These are phyloP conservation scores for Cruciata laevipes DNA, from an alignment of 257 asterid species.

Conservation along the genomic window DNA sequence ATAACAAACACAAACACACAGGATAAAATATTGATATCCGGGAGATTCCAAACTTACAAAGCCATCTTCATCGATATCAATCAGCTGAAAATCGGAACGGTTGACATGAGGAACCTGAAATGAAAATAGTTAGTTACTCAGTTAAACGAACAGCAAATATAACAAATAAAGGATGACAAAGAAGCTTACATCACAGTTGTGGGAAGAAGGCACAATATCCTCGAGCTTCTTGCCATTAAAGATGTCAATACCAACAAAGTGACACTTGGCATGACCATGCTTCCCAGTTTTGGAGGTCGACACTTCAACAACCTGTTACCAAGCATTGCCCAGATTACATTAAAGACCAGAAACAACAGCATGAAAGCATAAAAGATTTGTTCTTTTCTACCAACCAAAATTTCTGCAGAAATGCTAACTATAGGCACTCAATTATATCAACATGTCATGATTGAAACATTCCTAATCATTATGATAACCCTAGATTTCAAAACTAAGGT, in stretches of 20 bases:
- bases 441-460: neutral
- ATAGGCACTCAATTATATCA: neutral
- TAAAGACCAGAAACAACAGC: neutral
- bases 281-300: conserved; percentile 55
- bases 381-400: neutral
- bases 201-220: conserved; percentile 48
- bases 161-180: no score
- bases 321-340: neutral
- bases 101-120: conserved; percentile 46
- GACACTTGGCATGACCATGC: conserved; percentile 56
- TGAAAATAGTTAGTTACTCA: neutral
- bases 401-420: neutral
- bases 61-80: conserved; percentile 82
- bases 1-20: no score
- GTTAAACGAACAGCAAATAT: neutral
- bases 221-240: conserved; percentile 48
- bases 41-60: conserved; percentile 44
- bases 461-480: neutral
- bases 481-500: neutral
- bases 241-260: conserved; percentile 47
- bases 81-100: conserved; percentile 46
- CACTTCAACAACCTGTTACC: conserved; percentile 48
- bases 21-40: neutral
- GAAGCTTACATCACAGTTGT: conserved; percentile 38
- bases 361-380: neutral